Evolutionary conservation across 192 early-diverging fungal species (phyloP), one percentile per base, ranked within the genome.

Genomic region (Spizellomyces punctatus): DNA sequence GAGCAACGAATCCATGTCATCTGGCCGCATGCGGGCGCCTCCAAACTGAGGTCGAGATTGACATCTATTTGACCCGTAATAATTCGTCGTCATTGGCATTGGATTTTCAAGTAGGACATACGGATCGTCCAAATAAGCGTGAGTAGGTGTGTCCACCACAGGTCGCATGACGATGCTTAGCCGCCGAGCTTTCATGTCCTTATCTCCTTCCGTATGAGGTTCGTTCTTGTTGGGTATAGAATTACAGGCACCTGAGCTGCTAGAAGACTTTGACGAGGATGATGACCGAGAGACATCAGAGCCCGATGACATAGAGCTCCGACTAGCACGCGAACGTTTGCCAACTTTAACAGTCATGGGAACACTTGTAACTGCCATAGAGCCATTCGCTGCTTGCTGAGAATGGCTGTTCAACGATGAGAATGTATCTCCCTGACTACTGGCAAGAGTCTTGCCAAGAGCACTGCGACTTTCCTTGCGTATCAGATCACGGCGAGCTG

Each of bases 81-180:
- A 3, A 36, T 36, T 36, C 27, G 27, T 36, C 1, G 27, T 36
- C 27, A 36, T 36, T 36, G 27, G 27, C 3, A 36, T 36, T 36
- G 27, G 27, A 61, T 41, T 42, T 44, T 61, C 58, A 16, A 72
- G 56, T 6, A 49, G 49, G 44, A 21, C 63, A 45, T 74, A 74
- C n/a, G 72, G 72, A 43, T 74, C 72, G 36, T 74, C 72, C 44
- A 74, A 3, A 52, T 74, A 74, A 12, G 62, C 27, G 19, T 66
- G 64, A 6, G 64, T 48, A 6, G 72, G 56, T 17, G 72, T 46
- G 46, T 74, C 64, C 19, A 74, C 46, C 10, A 74, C 64, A 7
- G 72, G 72, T 17, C 57, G 27, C 72, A 74, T 74, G 8, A 67
- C 46, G n/a, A 74, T 56, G 45, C 64, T 67, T 19, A 21, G 17